Evolutionary conservation across 768 basidiomycete genomes (phyloP).

Genomic region (Suillus tomentosus): DNA sequence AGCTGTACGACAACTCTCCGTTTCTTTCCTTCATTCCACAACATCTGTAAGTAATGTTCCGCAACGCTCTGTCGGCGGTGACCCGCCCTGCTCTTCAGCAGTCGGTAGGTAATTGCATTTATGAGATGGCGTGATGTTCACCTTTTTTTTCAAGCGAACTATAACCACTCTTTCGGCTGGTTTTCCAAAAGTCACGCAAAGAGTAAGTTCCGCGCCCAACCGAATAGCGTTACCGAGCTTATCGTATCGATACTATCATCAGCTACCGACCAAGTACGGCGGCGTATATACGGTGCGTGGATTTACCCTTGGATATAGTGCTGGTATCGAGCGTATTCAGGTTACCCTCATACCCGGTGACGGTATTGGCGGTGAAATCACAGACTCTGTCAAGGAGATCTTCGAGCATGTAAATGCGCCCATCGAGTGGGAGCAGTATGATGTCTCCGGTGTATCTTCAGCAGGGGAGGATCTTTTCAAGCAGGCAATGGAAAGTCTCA

Average conservation of each 20-base stretch:
- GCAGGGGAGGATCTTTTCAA: slow-evolving; percentile 94
- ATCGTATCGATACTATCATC: slow-evolving; percentile 1
- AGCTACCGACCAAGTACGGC: slow-evolving; percentile 89
- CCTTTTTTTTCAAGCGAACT: slow-evolving; percentile 47
- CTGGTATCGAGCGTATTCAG: slow-evolving; percentile 43
- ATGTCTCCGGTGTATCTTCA: slow-evolving; percentile 95
- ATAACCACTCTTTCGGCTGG: slow-evolving; percentile 80
- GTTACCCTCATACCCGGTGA: slow-evolving; percentile 98
- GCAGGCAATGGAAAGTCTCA: slow-evolving; percentile 96
- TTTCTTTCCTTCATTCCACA: slow-evolving; percentile 34
- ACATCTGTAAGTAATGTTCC: slow-evolving; percentile 60
- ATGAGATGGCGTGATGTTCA: slow-evolving; percentile 2
- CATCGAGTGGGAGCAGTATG: slow-evolving; percentile 98
- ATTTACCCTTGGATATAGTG: slow-evolving; percentile 10
- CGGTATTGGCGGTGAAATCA: slow-evolving; percentile 96
- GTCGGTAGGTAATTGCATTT: slow-evolving; percentile 43
- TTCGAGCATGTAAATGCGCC: slow-evolving; percentile 97
- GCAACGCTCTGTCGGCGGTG: slow-evolving; percentile 59
- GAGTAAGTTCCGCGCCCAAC: slow-evolving; percentile 46
- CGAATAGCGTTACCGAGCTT: slow-evolving; percentile 12
- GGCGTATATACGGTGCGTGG: slow-evolving; percentile 79
- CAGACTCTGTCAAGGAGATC: slow-evolving; percentile 98
- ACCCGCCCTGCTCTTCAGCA: slow-evolving; percentile 55
- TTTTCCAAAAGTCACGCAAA: slow-evolving; percentile 72
- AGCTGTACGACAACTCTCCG: slow-evolving; percentile 15